Evolutionary conservation across 176 grass and related monocot species (phyloP).

Genomic region (Avena atlantica): DNA sequence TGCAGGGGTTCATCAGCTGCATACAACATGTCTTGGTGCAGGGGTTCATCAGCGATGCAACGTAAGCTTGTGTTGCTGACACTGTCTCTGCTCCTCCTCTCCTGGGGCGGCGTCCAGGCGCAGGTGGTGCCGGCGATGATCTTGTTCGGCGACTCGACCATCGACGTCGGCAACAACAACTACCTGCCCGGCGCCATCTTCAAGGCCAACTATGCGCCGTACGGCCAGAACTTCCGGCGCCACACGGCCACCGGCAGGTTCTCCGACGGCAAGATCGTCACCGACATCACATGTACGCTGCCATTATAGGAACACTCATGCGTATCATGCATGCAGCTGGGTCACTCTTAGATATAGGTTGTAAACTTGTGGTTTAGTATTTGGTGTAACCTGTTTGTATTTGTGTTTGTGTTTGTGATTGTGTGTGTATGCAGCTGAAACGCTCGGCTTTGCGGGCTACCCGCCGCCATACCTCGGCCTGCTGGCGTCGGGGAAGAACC

Average conservation of each 20-base stretch:
- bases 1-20: background rate
- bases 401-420: background rate
- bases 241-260: conserved; percentile 67
- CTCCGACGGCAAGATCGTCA: conserved; percentile 83
- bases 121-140: conserved; percentile 72
- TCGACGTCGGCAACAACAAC: conserved; percentile 92
- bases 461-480: conserved; percentile 75
- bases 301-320: too few relatives aligned
- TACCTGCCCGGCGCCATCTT: conserved; percentile 54
- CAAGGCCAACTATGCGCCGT: conserved; percentile 78
- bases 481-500: conserved; percentile 62
- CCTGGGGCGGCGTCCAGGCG: conserved; percentile 1
- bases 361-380: background rate
- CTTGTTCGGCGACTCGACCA: conserved; percentile 82
- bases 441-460: conserved; percentile 65
- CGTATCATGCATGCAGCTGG: background rate
- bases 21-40: background rate
- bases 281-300: conserved; percentile 67
- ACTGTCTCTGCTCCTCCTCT: conserved; percentile 41
- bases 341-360: background rate
- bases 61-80: background rate
- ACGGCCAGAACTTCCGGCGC: conserved; percentile 65
- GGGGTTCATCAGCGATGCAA: background rate
- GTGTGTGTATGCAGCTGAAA: conserved; percentile 50
- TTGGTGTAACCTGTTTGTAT: background rate